Base-by-base conservation (phyloP, 768 basidiomycete genomes). In the Mrakia hoshinonis region DNA sequence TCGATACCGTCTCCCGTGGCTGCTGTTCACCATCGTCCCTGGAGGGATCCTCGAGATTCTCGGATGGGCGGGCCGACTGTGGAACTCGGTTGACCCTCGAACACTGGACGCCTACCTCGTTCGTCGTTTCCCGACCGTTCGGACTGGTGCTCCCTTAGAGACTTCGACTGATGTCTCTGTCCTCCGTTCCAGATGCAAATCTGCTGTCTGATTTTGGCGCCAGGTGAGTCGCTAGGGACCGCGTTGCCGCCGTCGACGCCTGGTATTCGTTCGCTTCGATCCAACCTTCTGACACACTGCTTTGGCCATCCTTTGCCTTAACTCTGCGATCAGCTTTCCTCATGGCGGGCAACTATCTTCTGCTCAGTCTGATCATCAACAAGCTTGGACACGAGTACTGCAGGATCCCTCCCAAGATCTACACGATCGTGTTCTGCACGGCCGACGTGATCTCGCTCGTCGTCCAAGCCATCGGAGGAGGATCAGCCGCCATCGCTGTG, bases 381-480 rank as follows among this genome's bases (percentile, higher is more conserved):
- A 74, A 75, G 5, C 77, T 86, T n/a, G 85, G 84, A 0, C 58
- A 80, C 4, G 75, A 79, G 54, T 85, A 85, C 76, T 84, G 83
- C 72, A 79, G 85, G 0, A 73, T 86, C 7, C 76, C 73, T 47
- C 82, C 85, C 1, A 79, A 74, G n/a, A 74, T 73, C 2, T 76
- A 79, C 73, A 75, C 78, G 7, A 73, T 79, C 54, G 31, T 79
- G 24, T 80, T 81, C 73, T 75, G 79, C 67, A 73, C 51, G 24
- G 75, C 74, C 26, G 88, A 89, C 73, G 75, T 87, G 24, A 77
- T 86, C 43, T 84, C 87, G 12, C 81, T 89, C 34, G 78, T 85
- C n/a, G 78, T 88, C 2, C 88, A 89, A 79, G 87, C 84, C 36
- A 78, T 83, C 22, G 88, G 88, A 48, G 87, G 87, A 31, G 87